Percentiles rank a stretch among this genome's conserved stretches.
phyloP scores from a whole-genome alignment of 2,329 filamentous ascomycete genomes.

The Thielaviopsis populi region DNA sequence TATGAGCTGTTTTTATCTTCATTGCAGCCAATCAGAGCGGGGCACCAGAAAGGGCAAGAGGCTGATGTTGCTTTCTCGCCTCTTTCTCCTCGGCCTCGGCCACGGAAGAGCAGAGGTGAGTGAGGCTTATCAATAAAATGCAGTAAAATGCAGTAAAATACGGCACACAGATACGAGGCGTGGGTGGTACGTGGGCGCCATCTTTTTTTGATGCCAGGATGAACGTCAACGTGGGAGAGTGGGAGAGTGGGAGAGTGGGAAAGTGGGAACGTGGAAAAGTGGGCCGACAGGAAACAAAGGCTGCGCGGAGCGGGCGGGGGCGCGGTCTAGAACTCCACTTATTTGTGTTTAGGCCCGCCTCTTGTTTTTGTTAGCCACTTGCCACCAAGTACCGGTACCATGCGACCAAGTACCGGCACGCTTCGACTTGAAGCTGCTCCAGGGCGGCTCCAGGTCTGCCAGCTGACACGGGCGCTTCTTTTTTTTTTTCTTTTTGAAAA shows the following conservation, averaged over 20 bases:
- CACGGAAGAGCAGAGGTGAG: not conserved
- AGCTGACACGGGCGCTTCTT: not conserved
- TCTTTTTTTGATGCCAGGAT: too few species aligned
- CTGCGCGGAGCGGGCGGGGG: not conserved
- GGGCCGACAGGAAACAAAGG: not conserved
- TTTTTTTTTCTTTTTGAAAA: too few species aligned
- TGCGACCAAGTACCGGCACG: not conserved
- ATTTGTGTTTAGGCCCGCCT: not conserved
- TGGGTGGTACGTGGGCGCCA: not conserved
- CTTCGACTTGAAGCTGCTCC: too few species aligned
- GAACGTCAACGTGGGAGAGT: too few species aligned
- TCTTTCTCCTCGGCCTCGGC: not conserved
- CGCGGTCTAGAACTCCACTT: not conserved
- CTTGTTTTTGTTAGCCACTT: not conserved
- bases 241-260: too few species aligned
- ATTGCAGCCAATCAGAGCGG: not conserved
- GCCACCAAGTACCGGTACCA: not conserved
- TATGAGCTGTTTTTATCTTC: not conserved
- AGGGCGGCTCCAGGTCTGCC: not conserved
- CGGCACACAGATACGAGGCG: not conserved
- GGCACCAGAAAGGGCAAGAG: not conserved
- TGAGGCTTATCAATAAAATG: not conserved
- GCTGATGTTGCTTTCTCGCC: not conserved
- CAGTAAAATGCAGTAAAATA: not conserved
- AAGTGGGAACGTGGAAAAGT: too few species aligned